Conservation (phyloP, 2,329 filamentous ascomycete species). For the Chalaropsis ovoidea region DNA sequence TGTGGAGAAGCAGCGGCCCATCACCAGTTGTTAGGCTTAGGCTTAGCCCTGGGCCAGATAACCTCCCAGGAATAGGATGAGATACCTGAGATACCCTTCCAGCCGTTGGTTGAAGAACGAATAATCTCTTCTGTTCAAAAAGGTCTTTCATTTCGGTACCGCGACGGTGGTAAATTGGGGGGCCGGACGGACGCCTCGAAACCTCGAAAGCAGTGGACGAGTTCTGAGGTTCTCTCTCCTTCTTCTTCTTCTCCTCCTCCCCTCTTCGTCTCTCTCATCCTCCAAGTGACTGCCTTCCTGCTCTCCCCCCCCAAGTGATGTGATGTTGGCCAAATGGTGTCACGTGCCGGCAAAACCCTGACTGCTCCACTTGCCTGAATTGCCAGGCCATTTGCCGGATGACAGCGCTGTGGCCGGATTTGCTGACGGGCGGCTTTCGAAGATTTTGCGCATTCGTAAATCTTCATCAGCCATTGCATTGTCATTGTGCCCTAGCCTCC, state of each 20-base stretch:
- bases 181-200: not conserved
- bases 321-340: not conserved
- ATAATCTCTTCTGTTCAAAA: not conserved
- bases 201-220: not conserved
- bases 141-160: constrained; percentile 6
- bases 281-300: too few species aligned
- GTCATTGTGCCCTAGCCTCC: too few species aligned
- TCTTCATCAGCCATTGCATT: constrained; percentile 4
- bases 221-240: too few species aligned
- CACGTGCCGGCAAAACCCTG: not conserved
- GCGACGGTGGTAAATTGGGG: not conserved
- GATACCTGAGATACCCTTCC: too few species aligned
- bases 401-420: not conserved
- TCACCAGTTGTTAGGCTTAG: too few species aligned
- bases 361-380: not conserved
- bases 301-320: too few species aligned
- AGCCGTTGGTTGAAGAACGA: too few species aligned
- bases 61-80: too few species aligned
- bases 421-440: not conserved
- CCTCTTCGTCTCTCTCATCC: too few species aligned
- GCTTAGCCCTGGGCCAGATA: too few species aligned
- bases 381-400: constrained; percentile 5
- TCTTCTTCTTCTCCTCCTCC: too few species aligned
- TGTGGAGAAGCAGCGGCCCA: too few species aligned
- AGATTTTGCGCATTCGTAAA: not conserved